Base-by-base conservation (phyloP, 116 monocot species). In the Thalassia testudinum region DNA sequence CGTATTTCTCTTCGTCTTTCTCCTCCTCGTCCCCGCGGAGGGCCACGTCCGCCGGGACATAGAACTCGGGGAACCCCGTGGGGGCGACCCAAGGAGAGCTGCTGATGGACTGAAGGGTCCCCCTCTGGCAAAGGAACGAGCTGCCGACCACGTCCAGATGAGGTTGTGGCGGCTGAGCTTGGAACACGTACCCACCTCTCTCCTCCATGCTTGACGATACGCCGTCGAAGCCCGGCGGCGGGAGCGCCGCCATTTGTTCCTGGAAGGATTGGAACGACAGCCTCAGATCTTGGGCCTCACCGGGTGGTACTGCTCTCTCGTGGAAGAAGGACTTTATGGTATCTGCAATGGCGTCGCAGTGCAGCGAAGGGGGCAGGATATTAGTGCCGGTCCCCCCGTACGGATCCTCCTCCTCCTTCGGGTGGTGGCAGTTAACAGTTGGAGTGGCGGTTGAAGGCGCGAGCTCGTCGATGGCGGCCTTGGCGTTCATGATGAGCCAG, bases 51-150 rank as follows among this genome's bases (percentile, higher is more conserved):
- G 61, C 13, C 40, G 63, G 63, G 42, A n/a, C n/a, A n/a, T n/a
- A n/a, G n/a, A n/a, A n/a, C n/a, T n/a, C n/a, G n/a, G n/a, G n/a
- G n/a, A n/a, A n/a, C n/a, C 54, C 67, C 59, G 59, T 25, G 59
- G 52, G 60, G 16, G 43, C 67, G 5, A 28, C 59, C 59, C 59
- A 10, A 43, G 59, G 43, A 15, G 59, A 47, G 37, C 37, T 54
- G 47, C 8, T 56, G 82, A 77, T 92, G 92, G 92, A 92, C 92
- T 92, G 92, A 92, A 91, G 91, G 91, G 91, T 66, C 72, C 74
- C 91, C 91, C 91, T 86, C 79, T 85, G 91, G 27, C 73, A 40
- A 23, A 69, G 66, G 54, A 85, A 53, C 66, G 75, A 79, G 73
- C 58, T 59, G 29, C 57, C 57, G 23, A 47, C 30, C 17, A 19